These are phyloP conservation scores for Quercus ilex DNA, from an alignment of 306 rosid species.

Conservation along the genomic window DNA sequence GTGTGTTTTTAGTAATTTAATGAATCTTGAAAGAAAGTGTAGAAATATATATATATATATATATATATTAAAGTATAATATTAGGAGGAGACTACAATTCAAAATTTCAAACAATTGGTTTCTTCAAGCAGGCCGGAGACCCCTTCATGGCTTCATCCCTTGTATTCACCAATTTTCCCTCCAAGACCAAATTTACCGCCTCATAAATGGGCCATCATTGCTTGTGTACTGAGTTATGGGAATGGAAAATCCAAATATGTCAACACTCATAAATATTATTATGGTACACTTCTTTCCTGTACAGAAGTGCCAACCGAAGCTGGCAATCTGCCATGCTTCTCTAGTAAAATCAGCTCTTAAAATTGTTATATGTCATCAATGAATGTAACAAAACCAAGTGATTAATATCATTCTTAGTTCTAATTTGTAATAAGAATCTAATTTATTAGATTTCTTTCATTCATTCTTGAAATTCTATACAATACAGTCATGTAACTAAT, in stretches of 20 bases:
- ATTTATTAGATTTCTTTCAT: too few species aligned
- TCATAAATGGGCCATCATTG: slow-evolving; percentile 19
- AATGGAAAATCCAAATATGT: slow-evolving; percentile 5
- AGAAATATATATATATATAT: background rate
- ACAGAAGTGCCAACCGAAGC: background rate
- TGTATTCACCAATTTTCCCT: slow-evolving; percentile 12
- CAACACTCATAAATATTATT: background rate
- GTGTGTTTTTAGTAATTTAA: too few species aligned
- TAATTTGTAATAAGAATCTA: too few species aligned
- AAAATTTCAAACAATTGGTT: background rate
- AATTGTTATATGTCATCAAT: background rate
- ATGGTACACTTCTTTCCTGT: background rate
- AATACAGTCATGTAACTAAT: too few species aligned
- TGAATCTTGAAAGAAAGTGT: background rate
- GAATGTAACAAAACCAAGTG: too few species aligned
- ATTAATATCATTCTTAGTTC: too few species aligned
- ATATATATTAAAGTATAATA: background rate
- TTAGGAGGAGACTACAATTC: background rate
- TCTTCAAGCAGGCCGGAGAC: too few species aligned
- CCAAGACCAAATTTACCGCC: slow-evolving; percentile 4
- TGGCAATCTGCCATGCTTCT: background rate
- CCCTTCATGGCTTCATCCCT: background rate
- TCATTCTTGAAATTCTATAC: too few species aligned
- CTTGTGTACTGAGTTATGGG: background rate
- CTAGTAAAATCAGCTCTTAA: background rate